Conservation (phyloP, 2,329 filamentous ascomycete species). For the Aspergillus uvarum region DNA sequence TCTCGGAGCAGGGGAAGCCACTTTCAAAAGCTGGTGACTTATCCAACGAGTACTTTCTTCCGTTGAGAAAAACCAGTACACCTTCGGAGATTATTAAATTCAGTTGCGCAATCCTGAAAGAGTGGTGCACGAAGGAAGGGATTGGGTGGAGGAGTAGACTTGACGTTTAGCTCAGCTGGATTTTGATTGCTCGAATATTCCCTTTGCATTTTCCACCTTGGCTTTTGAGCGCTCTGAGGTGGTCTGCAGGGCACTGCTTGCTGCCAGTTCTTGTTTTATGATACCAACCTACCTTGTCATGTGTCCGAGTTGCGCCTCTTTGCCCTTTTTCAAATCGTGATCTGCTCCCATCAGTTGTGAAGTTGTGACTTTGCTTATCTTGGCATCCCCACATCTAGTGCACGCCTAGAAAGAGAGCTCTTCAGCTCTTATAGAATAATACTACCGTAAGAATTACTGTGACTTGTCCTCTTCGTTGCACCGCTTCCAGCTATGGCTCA, state of each 20-base stretch:
- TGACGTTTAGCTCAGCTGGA: conserved; percentile 30
- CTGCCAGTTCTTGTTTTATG: conserved; percentile 26
- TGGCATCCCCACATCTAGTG: no score
- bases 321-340: no score
- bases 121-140: conserved; percentile 49
- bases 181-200: neutral
- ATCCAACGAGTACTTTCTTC: conserved; percentile 42
- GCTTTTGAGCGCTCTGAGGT: neutral
- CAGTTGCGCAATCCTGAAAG: conserved; percentile 44
- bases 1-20: conserved; percentile 37
- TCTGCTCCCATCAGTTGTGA: no score
- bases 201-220: neutral
- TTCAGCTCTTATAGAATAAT: no score
- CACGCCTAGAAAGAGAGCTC: no score
- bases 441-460: no score
- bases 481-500: no score
- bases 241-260: conserved; percentile 5
- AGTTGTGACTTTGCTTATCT: no score
- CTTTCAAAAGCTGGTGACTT: conserved; percentile 37
- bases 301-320: no score
- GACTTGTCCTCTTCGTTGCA: no score
- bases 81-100: conserved; percentile 49
- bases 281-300: conserved; percentile 25
- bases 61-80: conserved; percentile 44
- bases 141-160: conserved; percentile 46